These are phyloP conservation scores for Penicillium antarcticum DNA, from an alignment of 495 filamentous ascomycete genomes.

Conservation along the genomic window DNA sequence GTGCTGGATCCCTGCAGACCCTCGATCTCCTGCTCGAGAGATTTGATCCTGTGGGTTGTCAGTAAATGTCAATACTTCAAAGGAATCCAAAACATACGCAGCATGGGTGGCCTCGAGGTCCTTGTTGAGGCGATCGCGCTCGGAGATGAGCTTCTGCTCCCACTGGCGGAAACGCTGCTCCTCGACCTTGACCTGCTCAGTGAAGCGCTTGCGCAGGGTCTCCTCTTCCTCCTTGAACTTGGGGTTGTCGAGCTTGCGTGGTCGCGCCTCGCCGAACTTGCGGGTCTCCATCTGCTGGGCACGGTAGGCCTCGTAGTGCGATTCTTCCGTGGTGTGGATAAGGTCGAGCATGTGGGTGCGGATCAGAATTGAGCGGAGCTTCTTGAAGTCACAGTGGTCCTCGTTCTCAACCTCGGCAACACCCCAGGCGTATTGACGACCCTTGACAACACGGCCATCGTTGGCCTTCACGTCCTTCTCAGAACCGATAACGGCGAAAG, in stretches of 20 bases:
- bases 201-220: slow-evolving; percentile 95
- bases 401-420: slow-evolving; percentile 99
- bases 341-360: slow-evolving; percentile 99
- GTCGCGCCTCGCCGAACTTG: slow-evolving; percentile 97
- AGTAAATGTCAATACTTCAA: slow-evolving; percentile 17
- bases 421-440: slow-evolving; percentile 98
- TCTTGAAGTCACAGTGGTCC: slow-evolving; percentile 99
- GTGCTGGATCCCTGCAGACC: slow-evolving; percentile 86
- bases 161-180: slow-evolving; percentile 97
- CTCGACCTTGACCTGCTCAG: slow-evolving; percentile 99
- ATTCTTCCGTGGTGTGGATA: slow-evolving; percentile 98
- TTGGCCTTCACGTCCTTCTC: slow-evolving; percentile 98
- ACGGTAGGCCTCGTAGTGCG: slow-evolving; percentile 98
- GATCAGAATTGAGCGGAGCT: slow-evolving; percentile 96
- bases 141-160: slow-evolving; percentile 99
- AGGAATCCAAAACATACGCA: slow-evolving; percentile 52
- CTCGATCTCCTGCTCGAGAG: slow-evolving; percentile 89
- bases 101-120: slow-evolving; percentile 96
- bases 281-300: slow-evolving; percentile 99
- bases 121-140: slow-evolving; percentile 98
- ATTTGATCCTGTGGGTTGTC: slow-evolving; percentile 69
- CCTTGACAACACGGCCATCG: slow-evolving; percentile 95
- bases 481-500: slow-evolving; percentile 96
- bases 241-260: slow-evolving; percentile 97
- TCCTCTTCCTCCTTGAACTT: slow-evolving; percentile 99